Percentiles rank a stretch among this genome's conserved stretches.
Evolutionary conservation across 1,284 basidiomycete genomes (phyloP).

Genomic region (Ceratobasidium sp.): DNA sequence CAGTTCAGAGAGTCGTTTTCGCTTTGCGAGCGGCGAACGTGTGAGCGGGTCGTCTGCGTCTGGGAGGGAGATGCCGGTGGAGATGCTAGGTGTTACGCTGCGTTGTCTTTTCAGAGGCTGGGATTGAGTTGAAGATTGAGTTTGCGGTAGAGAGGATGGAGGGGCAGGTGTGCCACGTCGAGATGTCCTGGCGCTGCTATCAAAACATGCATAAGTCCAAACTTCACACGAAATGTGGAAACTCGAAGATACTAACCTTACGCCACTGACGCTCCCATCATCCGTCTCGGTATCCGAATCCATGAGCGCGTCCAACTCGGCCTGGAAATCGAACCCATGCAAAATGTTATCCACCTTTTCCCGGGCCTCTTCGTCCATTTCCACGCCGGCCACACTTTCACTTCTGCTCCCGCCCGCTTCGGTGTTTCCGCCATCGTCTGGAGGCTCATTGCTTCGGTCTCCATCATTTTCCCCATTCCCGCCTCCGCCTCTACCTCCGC

Average conservation of each 20-base stretch:
- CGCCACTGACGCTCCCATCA: slow-evolving; percentile 44
- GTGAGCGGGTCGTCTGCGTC: slow-evolving; percentile 55
- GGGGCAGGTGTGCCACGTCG: slow-evolving; percentile 64
- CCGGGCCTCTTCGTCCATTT: slow-evolving; percentile 55
- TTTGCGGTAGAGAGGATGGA: no score
- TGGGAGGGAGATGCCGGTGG: slow-evolving; percentile 58
- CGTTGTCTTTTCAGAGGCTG: slow-evolving; percentile 74
- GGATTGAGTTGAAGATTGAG: slow-evolving; percentile 49
- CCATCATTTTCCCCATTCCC: slow-evolving; percentile 29
- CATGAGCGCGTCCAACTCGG: slow-evolving; percentile 49
- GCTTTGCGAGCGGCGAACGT: slow-evolving; percentile 79
- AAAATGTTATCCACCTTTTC: slow-evolving; percentile 51
- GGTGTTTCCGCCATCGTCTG: slow-evolving; percentile 79
- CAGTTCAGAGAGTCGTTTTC: slow-evolving; percentile 73
- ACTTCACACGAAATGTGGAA: not conserved
- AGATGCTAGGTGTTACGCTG: slow-evolving; percentile 76
- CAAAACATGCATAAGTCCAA: slow-evolving; percentile 21
- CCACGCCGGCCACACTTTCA: slow-evolving; percentile 50
- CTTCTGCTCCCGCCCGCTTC: slow-evolving; percentile 58
- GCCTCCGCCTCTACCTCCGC: no score
- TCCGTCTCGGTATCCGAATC: slow-evolving; percentile 49
- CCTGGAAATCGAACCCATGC: slow-evolving; percentile 44
- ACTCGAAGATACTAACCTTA: slow-evolving; percentile 45
- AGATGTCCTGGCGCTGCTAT: slow-evolving; percentile 14
- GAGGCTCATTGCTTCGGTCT: slow-evolving; percentile 75